A percentile compares a stretch with the other conserved stretches of the same genome.
Conservation (phyloP, 192 early-diverging fungal genomes). For the Backusella mclennaniae region DNA sequence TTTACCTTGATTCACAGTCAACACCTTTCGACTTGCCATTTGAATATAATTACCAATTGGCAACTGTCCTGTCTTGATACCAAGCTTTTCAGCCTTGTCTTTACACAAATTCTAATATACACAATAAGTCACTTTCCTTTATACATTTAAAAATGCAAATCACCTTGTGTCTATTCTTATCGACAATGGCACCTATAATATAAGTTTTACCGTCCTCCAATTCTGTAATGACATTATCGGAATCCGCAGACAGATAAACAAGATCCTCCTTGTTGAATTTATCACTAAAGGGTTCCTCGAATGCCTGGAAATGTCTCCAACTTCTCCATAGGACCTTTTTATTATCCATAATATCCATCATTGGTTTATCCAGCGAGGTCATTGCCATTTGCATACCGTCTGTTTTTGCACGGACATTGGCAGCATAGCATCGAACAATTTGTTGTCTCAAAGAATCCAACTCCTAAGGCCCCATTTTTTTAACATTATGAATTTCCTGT, state of each 20-base stretch:
- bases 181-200: conserved; percentile 93
- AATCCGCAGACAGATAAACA: conserved; percentile 91
- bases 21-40: conserved; percentile 76
- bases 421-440: conserved; percentile 71
- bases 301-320: conserved; percentile 40
- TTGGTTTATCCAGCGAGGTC: conserved; percentile 51
- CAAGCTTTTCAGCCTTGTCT: conserved; percentile 71
- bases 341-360: conserved; percentile 36
- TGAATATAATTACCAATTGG: conserved; percentile 86
- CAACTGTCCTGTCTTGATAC: conserved; percentile 73
- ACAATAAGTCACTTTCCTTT: neutral
- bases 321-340: conserved; percentile 33
- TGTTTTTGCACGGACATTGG: conserved; percentile 53
- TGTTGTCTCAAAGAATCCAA: conserved; percentile 69
- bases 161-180: conserved; percentile 86
- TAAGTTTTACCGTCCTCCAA: conserved; percentile 81
- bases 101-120: conserved; percentile 61
- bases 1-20: conserved; percentile 91
- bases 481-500: too few species aligned
- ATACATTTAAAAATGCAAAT: neutral
- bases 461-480: conserved; percentile 41
- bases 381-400: conserved; percentile 55
- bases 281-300: conserved; percentile 29
- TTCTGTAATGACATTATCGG: conserved; percentile 60
- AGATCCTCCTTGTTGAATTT: conserved; percentile 57